Base-by-base conservation (phyloP, 1,139 yeast genomes). In the Candida smagusa region DNA sequence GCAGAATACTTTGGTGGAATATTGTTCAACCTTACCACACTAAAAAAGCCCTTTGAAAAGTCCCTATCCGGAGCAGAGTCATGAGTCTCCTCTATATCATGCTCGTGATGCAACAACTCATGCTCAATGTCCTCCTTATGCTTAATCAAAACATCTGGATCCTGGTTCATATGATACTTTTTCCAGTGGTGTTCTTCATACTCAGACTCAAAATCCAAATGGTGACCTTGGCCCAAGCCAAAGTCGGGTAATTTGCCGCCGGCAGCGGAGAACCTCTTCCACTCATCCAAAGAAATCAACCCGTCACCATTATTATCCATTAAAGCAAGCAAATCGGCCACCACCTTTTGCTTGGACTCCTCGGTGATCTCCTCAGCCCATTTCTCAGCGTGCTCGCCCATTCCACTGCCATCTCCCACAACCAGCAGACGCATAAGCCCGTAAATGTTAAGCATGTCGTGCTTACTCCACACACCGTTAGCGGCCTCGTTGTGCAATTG, bases 201-300 rank as follows among this genome's bases (percentile, higher is more conserved):
- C 56, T 90, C 97, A 48, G 79, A 76, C 60, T 92, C 98, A 54
- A 89, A 92, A 62, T 88, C 96, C 35, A 90, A 84, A 62, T 90
- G 97, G 56, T 90, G 97, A 12, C 98, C 97, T n/a, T 87, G 92
- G 13, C 97, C 97, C 45, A 83, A 81, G 7, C 96, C 96, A 57
- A 89, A 80, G 59, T 92, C 97, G 1, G 97, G 97, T 54, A 92
- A 74, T 46, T 77, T 77, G 2, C 85, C 84, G 5, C 95, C 95
- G 7, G 60, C 61, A 2, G 60, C 59, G 7, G 76, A 71, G 61
- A 77, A 90, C n/a, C 63, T 61, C 34, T 78, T 54, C 83, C 90
- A 92, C 55, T 89, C 97, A 12, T 80, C 80, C 37, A 77, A 61
- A 8, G 81, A 65, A 9, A 90, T 72, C 35, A 63, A 64, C 0